Percentiles rank a stretch among this genome's conserved stretches.
phyloP scores from a whole-genome alignment of 495 filamentous ascomycete genomes.

The Penicillium roqueforti region DNA sequence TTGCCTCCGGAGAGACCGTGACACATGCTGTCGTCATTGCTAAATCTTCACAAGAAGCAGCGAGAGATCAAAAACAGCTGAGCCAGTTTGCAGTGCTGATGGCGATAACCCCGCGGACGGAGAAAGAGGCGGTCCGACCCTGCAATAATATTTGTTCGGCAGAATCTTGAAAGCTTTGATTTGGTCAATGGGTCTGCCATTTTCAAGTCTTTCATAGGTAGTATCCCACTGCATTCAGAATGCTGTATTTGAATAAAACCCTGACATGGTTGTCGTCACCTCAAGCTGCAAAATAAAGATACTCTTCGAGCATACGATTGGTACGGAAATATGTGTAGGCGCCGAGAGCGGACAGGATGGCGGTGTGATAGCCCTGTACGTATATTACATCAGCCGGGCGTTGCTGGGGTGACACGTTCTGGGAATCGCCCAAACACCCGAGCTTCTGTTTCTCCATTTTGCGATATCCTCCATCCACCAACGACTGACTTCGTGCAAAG shows the following conservation, averaged over 20 bases:
- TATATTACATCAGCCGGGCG: conserved; percentile 8
- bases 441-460: conserved; percentile 15
- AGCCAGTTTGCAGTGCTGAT: conserved; percentile 8
- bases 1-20: conserved; percentile 25
- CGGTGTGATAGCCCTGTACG: background rate
- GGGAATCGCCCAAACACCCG: conserved; percentile 31
- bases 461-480: conserved; percentile 14
- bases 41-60: background rate
- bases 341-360: background rate
- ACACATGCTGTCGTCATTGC: conserved; percentile 11
- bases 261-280: background rate
- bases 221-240: background rate
- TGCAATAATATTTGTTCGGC: background rate
- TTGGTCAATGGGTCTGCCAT: background rate
- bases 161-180: background rate
- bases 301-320: background rate
- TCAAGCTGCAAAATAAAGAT: background rate
- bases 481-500: conserved; percentile 4
- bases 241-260: background rate
- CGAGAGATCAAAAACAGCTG: background rate
- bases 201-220: background rate
- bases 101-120: conserved; percentile 37
- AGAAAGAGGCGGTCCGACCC: conserved; percentile 37
- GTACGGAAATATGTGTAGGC: background rate
- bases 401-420: conserved; percentile 40